Conservation (phyloP, 768 basidiomycete genomes). For the Mycena galericulata region DNA sequence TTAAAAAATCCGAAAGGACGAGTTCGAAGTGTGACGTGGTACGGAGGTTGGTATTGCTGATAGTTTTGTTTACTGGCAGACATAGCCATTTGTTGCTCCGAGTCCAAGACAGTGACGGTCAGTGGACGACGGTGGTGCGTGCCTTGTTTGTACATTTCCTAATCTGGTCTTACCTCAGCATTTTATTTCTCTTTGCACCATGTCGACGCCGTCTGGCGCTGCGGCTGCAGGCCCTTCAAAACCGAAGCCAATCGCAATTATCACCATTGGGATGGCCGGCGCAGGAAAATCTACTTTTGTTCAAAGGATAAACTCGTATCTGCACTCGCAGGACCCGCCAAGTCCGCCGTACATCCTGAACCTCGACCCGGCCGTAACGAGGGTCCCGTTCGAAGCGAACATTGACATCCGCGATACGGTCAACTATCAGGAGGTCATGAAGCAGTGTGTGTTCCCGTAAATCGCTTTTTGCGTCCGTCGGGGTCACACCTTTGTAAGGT, state of each 20-base stretch:
- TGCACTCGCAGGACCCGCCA: conserved; percentile 75
- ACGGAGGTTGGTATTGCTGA: too few species aligned
- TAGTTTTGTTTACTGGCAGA: too few species aligned
- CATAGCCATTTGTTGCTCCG: too few species aligned
- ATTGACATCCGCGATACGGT: conserved; percentile 99
- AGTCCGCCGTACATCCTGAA: conserved; percentile 96
- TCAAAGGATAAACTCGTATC: conserved; percentile 91
- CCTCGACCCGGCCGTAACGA: conserved; percentile 95
- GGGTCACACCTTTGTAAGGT: conserved; percentile 63
- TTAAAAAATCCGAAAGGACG: too few species aligned
- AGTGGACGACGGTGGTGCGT: too few species aligned
- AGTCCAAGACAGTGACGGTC: too few species aligned
- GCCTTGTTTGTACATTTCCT: too few species aligned
- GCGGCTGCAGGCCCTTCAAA: conserved; percentile 37
- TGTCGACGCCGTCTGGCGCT: conserved; percentile 24
- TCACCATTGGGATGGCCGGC: conserved; percentile 96
- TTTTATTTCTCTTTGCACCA: conserved; percentile 21
- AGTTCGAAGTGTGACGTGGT: too few species aligned
- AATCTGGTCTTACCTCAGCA: neutral
- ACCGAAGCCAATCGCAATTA: conserved; percentile 83
- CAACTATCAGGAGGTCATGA: conserved; percentile 98
- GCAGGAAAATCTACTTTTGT: conserved; percentile 99
- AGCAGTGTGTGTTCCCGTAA: conserved; percentile 80
- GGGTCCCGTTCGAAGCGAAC: conserved; percentile 93
- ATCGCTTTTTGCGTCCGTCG: conserved; percentile 28